Conservation (phyloP, 495 filamentous ascomycete genomes). For the Achaetomiella virescens region DNA sequence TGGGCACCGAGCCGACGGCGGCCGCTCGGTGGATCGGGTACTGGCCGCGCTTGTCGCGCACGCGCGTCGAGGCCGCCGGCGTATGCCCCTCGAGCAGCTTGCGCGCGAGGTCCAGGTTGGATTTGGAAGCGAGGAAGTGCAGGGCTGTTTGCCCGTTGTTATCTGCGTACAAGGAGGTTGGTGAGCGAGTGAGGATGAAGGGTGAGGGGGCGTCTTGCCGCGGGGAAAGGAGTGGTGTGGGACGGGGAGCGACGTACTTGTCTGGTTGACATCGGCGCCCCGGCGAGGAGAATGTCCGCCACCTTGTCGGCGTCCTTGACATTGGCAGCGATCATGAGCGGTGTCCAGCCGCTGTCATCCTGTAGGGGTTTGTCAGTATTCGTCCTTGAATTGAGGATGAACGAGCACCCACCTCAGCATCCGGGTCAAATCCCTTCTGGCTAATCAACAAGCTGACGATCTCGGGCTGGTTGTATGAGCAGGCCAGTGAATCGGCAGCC, state of each 20-base stretch:
- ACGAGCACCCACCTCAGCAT: conserved; percentile 65
- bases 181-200: background rate
- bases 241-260: conserved; percentile 46
- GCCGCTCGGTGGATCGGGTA: conserved; percentile 87
- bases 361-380: conserved; percentile 23
- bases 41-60: conserved; percentile 81
- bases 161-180: conserved; percentile 3
- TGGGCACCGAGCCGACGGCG: conserved; percentile 78
- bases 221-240: too few species aligned
- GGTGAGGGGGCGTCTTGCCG: too few species aligned
- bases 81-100: conserved; percentile 62
- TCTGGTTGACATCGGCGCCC: conserved; percentile 74
- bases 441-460: conserved; percentile 67
- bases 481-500: conserved; percentile 94
- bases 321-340: conserved; percentile 86
- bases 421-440: conserved; percentile 73
- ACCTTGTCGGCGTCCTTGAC: conserved; percentile 63
- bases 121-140: conserved; percentile 88
- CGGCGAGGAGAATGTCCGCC: conserved; percentile 70
- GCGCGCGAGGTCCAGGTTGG: conserved; percentile 72
- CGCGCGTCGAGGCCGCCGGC: conserved; percentile 65
- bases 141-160: conserved; percentile 56
- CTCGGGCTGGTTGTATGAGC: conserved; percentile 72
- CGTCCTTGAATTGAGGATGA: too few species aligned
- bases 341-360: conserved; percentile 91